A percentile compares a stretch with the other conserved stretches of the same genome.
phyloP scores from a whole-genome alignment of 1,139 yeast genomes.

The Geotrichum candidum region DNA sequence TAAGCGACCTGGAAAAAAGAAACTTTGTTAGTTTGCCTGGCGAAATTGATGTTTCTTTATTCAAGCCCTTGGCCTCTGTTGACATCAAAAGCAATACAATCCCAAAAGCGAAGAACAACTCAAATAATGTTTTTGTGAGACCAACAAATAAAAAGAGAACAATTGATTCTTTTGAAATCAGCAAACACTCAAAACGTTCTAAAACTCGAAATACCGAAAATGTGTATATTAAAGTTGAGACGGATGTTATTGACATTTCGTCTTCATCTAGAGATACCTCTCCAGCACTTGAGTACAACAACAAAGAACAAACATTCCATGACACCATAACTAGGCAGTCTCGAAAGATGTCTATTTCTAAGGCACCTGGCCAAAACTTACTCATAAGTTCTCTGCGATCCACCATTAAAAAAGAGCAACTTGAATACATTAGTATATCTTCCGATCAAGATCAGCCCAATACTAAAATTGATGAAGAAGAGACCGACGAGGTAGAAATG shows the following conservation, averaged over 20 bases:
- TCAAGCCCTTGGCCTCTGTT: neutral
- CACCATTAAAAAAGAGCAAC: neutral
- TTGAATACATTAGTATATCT: neutral
- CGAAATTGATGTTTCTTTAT: neutral
- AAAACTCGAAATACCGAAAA: neutral
- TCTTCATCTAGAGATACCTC: conserved; percentile 7
- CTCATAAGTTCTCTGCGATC: neutral
- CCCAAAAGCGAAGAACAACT: neutral
- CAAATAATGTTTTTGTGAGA: neutral
- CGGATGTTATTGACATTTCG: conserved; percentile 5
- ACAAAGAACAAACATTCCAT: neutral
- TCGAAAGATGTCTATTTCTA: neutral
- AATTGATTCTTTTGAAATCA: neutral
- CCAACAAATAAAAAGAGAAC: neutral
- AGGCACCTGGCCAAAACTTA: neutral
- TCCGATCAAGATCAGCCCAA: neutral
- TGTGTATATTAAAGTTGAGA: neutral
- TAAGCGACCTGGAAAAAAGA: neutral
- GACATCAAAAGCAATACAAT: neutral
- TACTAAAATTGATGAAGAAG: neutral
- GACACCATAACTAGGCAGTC: neutral
- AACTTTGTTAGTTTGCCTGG: neutral
- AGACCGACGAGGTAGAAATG: neutral
- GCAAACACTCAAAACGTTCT: neutral
- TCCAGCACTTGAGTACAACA: neutral